phyloP scores from a whole-genome alignment of 129 eudicot genomes.

The Pseudognaphalium luteoalbum region DNA sequence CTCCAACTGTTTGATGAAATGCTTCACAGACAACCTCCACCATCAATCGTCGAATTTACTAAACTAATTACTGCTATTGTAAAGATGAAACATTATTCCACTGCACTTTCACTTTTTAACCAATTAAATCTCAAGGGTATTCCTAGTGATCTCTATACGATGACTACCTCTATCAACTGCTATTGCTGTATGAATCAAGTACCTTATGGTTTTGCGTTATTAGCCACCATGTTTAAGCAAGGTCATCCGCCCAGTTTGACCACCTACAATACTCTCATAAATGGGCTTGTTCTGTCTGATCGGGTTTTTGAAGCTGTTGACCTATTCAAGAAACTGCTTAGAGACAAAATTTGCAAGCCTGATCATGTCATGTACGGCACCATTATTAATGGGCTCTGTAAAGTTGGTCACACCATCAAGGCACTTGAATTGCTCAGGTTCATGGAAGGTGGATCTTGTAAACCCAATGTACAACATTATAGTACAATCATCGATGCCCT shows the following conservation, averaged over 20 bases:
- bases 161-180: slow-evolving; percentile 30
- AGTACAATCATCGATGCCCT: slow-evolving; percentile 29
- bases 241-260: slow-evolving; percentile 5
- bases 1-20: slow-evolving; percentile 1
- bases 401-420: slow-evolving; percentile 21
- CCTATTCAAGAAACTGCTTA: slow-evolving; percentile 32
- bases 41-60: slow-evolving; percentile 27
- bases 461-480: slow-evolving; percentile 27
- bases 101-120: slow-evolving; percentile 23
- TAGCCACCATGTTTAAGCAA: no score
- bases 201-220: not conserved
- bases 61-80: slow-evolving; percentile 23
- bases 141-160: slow-evolving; percentile 20
- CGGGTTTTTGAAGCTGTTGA: slow-evolving; percentile 26
- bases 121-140: slow-evolving; percentile 17
- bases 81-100: slow-evolving; percentile 39
- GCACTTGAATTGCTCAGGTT: not conserved
- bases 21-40: slow-evolving; percentile 33
- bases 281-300: slow-evolving; percentile 32
- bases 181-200: slow-evolving; percentile 32
- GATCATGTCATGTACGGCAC: slow-evolving; percentile 30
- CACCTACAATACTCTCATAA: slow-evolving; percentile 35
- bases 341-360: slow-evolving; percentile 26
- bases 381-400: slow-evolving; percentile 41
- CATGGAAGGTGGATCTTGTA: slow-evolving; percentile 31